Percentiles rank a stretch among this genome's conserved stretches.
Conservation (phyloP, 108 stramenopile species). For the Stephanodiscus minutulus region DNA sequence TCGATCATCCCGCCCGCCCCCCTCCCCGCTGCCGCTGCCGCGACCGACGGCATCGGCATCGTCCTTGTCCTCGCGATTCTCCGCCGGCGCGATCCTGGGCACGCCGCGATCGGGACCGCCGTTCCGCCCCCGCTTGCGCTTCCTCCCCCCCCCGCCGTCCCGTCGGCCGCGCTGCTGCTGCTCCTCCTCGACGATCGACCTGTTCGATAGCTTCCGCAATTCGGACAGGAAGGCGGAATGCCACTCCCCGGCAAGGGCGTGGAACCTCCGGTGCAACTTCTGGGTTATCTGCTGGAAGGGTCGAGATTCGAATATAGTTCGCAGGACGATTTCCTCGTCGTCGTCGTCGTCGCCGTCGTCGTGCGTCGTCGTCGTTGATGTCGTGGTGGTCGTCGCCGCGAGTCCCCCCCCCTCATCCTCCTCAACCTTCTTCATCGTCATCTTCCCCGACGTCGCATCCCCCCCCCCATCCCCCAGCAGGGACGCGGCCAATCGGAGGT, state of each 20-base stretch:
- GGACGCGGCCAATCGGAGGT: no score
- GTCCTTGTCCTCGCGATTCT: conserved; percentile 1
- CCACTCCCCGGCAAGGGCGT: conserved; percentile 27
- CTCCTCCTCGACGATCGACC: conserved; percentile 22
- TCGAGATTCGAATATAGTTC: conserved; percentile 34
- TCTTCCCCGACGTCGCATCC: background rate
- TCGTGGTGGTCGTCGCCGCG: background rate
- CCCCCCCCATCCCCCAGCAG: conserved; percentile 1
- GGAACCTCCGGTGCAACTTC: conserved; percentile 39
- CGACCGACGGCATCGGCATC: conserved; percentile 9
- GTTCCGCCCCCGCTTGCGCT: conserved; percentile 16
- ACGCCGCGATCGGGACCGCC: conserved; percentile 2
- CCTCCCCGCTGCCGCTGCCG: background rate
- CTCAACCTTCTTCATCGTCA: conserved; percentile 8
- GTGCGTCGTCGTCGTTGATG: background rate
- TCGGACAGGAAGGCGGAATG: conserved; percentile 36
- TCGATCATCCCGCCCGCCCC: background rate
- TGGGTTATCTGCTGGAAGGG: conserved; percentile 31
- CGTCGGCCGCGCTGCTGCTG: background rate
- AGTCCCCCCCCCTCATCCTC: background rate
- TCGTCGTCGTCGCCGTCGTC: conserved; percentile 7
- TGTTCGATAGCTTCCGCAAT: conserved; percentile 38
- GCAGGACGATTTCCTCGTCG: conserved; percentile 31
- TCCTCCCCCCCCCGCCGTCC: conserved; percentile 17
- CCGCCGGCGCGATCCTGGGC: conserved; percentile 53